Evolutionary conservation across 2,329 filamentous ascomycete species (phyloP), one percentile per base, ranked within the genome.

Genomic region (Fusarium incarnatum): DNA sequence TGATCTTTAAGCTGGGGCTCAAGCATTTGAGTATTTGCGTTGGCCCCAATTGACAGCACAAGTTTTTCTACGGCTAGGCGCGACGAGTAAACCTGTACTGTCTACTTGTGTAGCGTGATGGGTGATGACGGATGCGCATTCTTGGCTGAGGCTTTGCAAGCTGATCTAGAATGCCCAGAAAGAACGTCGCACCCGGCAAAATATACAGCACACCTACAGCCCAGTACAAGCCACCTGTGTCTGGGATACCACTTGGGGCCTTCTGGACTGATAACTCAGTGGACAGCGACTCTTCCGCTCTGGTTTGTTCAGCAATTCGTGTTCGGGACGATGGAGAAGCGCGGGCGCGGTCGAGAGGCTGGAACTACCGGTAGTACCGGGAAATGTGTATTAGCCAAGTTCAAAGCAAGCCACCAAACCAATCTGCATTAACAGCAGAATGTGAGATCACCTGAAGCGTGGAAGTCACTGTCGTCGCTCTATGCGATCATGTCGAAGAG

Each of bases 291-390:
- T 2, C 6, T 37, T 16, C 12, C 18, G 3, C 54, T 47, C 23
- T 18, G 23, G 40, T 34, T 45, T n/a, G 10, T 44, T 37, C 27
- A 34, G n/a, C 8, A 34, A 20, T 18, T 25, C 4, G 15, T 45
- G 5, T 7, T 7, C 18, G 2, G 47, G 58, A 48, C 23, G 34
- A 30, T 23, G 32, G 49, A 37, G 40, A 41, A n/a, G 8, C 15
- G 44, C 22, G 13, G 40, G 12, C 18, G 56, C 13, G 28, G 15
- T 45, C 47, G 57, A 45, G 50, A 40, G 45, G 30, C 37, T 50
- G 23, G 28, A 69, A 60, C 56, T 68, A 55, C 58, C 42, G 41
- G 20, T 47, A 63, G 47, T 18, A 63, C 49, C 53, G 44, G 64
- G 44, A 58, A 20, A 57, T 46, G 32, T 10, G 8, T 52, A 28